Conservation (phyloP, 768 basidiomycete genomes). For the Tricholoma bakamatsutake region DNA sequence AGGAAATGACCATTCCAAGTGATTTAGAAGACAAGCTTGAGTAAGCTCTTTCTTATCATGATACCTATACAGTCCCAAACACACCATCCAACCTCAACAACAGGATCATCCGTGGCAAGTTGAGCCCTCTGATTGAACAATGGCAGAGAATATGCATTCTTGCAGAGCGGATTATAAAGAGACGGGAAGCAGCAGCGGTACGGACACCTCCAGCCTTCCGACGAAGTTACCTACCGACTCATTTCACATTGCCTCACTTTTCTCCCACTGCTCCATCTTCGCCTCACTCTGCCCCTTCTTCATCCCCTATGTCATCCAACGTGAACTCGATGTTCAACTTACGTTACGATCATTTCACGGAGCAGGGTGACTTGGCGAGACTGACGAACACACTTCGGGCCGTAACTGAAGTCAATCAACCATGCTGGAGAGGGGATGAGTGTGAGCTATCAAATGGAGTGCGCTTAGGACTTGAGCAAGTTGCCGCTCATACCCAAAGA, state of each 20-base stretch:
- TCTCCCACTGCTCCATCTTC: conserved; percentile 32
- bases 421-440: conserved; percentile 79
- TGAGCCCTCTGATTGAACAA: conserved; percentile 77
- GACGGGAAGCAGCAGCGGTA: conserved; percentile 91
- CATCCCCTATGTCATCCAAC: conserved; percentile 20
- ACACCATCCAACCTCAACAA: conserved; percentile 6
- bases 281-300: conserved; percentile 27
- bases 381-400: conserved; percentile 78
- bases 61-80: neutral
- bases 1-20: conserved; percentile 90
- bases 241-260: conserved; percentile 55
- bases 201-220: conserved; percentile 59
- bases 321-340: conserved; percentile 23
- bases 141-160: conserved; percentile 90
- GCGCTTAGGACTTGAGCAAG: conserved; percentile 58
- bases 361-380: conserved; percentile 78
- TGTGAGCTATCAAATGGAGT: conserved; percentile 81
- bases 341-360: conserved; percentile 16
- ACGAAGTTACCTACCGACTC: conserved; percentile 63
- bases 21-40: conserved; percentile 88
- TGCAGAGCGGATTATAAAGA: conserved; percentile 82
- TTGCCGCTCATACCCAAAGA: conserved; percentile 61
- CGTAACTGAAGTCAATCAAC: conserved; percentile 70
- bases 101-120: conserved; percentile 70
- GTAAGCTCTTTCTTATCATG: conserved; percentile 31